Evolutionary conservation across 768 basidiomycete genomes (phyloP), one percentile per base, ranked within the genome.

Genomic region (Lactifluus pinguis): DNA sequence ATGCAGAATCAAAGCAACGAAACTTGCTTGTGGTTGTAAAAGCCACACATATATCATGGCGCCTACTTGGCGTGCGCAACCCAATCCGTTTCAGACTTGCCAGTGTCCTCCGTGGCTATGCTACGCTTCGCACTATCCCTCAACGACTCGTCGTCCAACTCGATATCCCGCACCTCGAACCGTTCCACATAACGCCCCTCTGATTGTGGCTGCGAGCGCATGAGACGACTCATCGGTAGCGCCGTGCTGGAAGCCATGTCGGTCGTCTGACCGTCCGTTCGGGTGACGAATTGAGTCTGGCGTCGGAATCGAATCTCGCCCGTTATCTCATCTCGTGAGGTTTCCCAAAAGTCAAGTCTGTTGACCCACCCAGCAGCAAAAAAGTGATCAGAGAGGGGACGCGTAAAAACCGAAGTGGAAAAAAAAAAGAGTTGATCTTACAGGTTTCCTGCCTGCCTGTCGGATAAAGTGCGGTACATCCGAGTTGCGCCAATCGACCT

Each of bases 321-420:
- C n/a, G 64, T 65, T 30, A 47, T 54, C 17, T 57, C 61, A 29
- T 65, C 59, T 6, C 55, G 51, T 17, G 64, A 63, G 6, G 55
- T 58, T 39, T 65, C 64, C 64, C 64, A 65, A 41, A 64, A 65
- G 51, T 65, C 64, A 17, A 65, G 61, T 21, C 64, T 65, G 49
- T 5, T n/a, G n/a, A n/a, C n/a, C n/a, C n/a, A 25, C n/a, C 39
- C n/a, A 14, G 44, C 8, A 9, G 29, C 14, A 38, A 11, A 5
- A 6, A 21, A 21, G 32, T 25, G 14, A 21, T 21, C 14, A 30
- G 4, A 11, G 29, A 8, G 13, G n/a, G 25, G 25, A 25, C 25
- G 25, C 25, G 25, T 25, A 1, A 25, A 25, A 25, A 25, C 25
- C 25, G 25, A 25, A 25, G 25, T 1, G 25, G 25, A 25, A 25